phyloP scores from a whole-genome alignment of 306 rosid genomes.

The Mimosa bimucronata region DNA sequence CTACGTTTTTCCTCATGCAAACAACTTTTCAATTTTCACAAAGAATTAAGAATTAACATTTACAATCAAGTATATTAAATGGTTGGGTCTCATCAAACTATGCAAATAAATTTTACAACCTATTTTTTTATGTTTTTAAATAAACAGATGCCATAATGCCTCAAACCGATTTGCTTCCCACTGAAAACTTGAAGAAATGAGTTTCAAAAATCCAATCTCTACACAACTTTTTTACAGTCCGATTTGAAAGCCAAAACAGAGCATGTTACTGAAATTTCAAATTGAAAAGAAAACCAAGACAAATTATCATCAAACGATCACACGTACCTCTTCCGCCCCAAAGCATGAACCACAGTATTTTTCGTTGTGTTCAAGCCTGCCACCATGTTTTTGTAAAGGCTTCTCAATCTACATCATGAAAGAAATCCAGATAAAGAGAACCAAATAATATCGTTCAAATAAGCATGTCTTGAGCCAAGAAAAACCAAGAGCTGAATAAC shows the following conservation, averaged over 20 bases:
- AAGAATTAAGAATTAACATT: not conserved
- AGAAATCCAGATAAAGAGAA: slow-evolving; percentile 16
- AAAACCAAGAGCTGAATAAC: not conserved
- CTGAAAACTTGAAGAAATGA: not conserved
- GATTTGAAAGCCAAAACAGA: slow-evolving; percentile 15
- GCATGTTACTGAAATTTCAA: slow-evolving; percentile 19
- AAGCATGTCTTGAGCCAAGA: not conserved
- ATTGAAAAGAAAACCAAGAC: slow-evolving; percentile 34
- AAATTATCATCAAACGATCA: slow-evolving; percentile 37
- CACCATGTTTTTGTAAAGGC: slow-evolving; percentile 92
- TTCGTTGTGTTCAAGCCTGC: slow-evolving; percentile 87
- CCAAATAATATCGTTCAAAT: not conserved
- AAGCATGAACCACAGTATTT: slow-evolving; percentile 91
- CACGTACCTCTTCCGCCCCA: slow-evolving; percentile 83
- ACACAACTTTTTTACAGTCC: slow-evolving; percentile 1
- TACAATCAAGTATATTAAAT: not conserved
- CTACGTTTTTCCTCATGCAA: not conserved
- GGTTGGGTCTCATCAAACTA: slow-evolving; percentile 8
- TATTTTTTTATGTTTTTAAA: not conserved
- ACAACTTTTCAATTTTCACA: not conserved
- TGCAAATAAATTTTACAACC: slow-evolving; percentile 1
- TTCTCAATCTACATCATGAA: slow-evolving; percentile 72
- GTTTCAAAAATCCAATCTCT: not conserved
- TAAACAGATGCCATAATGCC: not conserved
- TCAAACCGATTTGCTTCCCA: slow-evolving; percentile 2